These are phyloP conservation scores for Ogataea naganishii DNA, from an alignment of 805 yeast genomes.

Conservation along the genomic window DNA sequence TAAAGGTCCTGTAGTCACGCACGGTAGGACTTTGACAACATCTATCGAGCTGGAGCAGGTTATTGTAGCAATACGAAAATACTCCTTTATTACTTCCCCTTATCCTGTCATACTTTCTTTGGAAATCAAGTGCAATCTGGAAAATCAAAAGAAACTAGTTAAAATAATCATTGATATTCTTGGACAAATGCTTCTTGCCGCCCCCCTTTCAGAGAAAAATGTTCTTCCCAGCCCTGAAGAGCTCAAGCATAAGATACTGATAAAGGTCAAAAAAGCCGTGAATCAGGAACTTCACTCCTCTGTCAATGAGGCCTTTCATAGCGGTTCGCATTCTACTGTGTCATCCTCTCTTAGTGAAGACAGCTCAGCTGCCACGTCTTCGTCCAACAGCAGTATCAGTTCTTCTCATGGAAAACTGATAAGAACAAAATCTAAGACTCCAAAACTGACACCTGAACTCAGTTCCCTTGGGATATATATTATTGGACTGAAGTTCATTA, in stretches of 20 bases:
- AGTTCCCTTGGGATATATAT: conserved; percentile 62
- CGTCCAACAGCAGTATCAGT: conserved; percentile 13
- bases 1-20: conserved; percentile 78
- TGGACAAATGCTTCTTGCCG: conserved; percentile 45
- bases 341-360: conserved; percentile 24
- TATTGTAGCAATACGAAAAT: conserved; percentile 63
- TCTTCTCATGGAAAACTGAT: conserved; percentile 22
- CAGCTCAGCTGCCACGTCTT: conserved; percentile 5
- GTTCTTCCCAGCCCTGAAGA: conserved; percentile 65
- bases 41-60: conserved; percentile 66
- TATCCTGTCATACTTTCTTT: conserved; percentile 80
- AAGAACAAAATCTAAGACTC: conserved; percentile 7
- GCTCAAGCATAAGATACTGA: conserved; percentile 58
- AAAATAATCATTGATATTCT: conserved; percentile 45
- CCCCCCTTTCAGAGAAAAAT: conserved; percentile 24
- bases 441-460: conserved; percentile 31
- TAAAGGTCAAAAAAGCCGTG: conserved; percentile 66
- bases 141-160: conserved; percentile 57
- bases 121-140: conserved; percentile 69
- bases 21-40: conserved; percentile 78
- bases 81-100: conserved; percentile 83
- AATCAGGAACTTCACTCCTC: conserved; percentile 9
- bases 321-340: conserved; percentile 17
- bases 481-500: conserved; percentile 69
- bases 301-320: conserved; percentile 3